These are phyloP conservation scores for Rickenella mellea DNA, from an alignment of 768 basidiomycete species.

Conservation along the genomic window DNA sequence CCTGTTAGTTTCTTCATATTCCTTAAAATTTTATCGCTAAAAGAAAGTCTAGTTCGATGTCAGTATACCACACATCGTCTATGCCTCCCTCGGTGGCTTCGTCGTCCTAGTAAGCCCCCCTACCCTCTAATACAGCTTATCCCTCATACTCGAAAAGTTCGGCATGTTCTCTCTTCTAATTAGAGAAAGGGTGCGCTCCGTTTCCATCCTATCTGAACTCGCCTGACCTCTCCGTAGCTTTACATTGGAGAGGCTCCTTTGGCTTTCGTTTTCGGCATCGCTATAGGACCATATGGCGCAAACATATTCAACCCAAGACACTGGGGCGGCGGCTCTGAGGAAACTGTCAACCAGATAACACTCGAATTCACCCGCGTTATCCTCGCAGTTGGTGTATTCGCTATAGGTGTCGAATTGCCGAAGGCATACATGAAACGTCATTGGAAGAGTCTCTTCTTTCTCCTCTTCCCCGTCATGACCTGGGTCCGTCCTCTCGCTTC, in stretches of 20 bases:
- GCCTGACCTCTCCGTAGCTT: constrained; percentile 30
- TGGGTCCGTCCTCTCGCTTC: constrained; percentile 48
- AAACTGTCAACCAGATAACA: constrained; percentile 63
- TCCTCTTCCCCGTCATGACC: constrained; percentile 77
- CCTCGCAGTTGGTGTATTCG: constrained; percentile 94
- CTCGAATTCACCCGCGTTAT: constrained; percentile 87
- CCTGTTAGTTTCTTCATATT: too few species aligned
- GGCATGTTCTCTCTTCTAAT: constrained; percentile 92
- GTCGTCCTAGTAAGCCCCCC: constrained; percentile 53
- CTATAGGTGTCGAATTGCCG: constrained; percentile 95
- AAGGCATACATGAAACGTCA: constrained; percentile 92
- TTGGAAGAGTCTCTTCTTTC: constrained; percentile 81
- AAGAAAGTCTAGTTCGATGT: constrained; percentile 37
- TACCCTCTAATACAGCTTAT: constrained; percentile 1
- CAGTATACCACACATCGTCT: constrained; percentile 63
- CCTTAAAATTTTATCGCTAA: too few species aligned
- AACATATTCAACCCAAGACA: constrained; percentile 73
- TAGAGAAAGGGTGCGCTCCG: constrained; percentile 61
- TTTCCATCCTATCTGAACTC: not conserved
- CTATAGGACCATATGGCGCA: constrained; percentile 81
- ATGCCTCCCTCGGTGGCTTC: constrained; percentile 75
- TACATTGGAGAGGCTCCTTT: constrained; percentile 96
- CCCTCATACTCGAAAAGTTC: constrained; percentile 40
- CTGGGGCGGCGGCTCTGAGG: constrained; percentile 49
- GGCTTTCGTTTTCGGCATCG: constrained; percentile 89